Evolutionary conservation across 2,329 filamentous ascomycete genomes (phyloP).

Genomic region (Stromatinia cepivora): DNA sequence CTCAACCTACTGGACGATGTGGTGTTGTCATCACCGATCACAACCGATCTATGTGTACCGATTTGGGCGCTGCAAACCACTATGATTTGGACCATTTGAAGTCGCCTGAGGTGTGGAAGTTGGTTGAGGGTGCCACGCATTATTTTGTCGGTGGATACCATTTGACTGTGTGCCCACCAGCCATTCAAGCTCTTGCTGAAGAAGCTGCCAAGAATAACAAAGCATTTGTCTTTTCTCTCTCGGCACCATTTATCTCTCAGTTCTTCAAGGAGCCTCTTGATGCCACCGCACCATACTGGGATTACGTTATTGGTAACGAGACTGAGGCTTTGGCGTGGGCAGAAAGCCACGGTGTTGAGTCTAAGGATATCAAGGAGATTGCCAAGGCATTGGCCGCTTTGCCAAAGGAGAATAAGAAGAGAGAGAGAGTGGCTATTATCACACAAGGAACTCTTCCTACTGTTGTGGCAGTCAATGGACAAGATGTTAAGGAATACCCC

Average conservation of each 20-base stretch:
- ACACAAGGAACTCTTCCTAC: slow-evolving; percentile 94
- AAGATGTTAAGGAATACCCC: slow-evolving; percentile 72
- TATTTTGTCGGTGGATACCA: slow-evolving; percentile 98
- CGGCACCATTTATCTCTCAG: slow-evolving; percentile 91
- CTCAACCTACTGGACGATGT: slow-evolving; percentile 85
- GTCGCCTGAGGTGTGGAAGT: slow-evolving; percentile 84
- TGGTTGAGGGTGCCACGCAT: slow-evolving; percentile 83
- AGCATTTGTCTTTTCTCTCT: slow-evolving; percentile 86
- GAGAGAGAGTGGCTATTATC: slow-evolving; percentile 83
- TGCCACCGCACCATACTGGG: slow-evolving; percentile 84
- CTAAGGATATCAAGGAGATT: slow-evolving; percentile 79
- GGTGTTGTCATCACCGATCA: slow-evolving; percentile 96
- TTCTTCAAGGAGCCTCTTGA: slow-evolving; percentile 98
- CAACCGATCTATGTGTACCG: slow-evolving; percentile 91
- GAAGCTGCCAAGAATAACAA: slow-evolving; percentile 90
- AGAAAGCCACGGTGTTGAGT: slow-evolving; percentile 72
- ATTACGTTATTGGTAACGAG: slow-evolving; percentile 97
- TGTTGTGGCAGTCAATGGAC: slow-evolving; percentile 74
- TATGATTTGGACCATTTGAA: slow-evolving; percentile 95
- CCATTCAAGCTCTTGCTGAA: slow-evolving; percentile 85
- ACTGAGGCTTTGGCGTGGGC: slow-evolving; percentile 88
- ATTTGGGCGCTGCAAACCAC: slow-evolving; percentile 93
- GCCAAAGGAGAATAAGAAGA: slow-evolving; percentile 86
- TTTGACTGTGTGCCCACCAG: slow-evolving; percentile 91
- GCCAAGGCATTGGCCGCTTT: slow-evolving; percentile 82